Evolutionary conservation across 352 stramenopile species (phyloP), one percentile per base, ranked within the genome.

Genomic region (Phytophthora pluvialis): DNA sequence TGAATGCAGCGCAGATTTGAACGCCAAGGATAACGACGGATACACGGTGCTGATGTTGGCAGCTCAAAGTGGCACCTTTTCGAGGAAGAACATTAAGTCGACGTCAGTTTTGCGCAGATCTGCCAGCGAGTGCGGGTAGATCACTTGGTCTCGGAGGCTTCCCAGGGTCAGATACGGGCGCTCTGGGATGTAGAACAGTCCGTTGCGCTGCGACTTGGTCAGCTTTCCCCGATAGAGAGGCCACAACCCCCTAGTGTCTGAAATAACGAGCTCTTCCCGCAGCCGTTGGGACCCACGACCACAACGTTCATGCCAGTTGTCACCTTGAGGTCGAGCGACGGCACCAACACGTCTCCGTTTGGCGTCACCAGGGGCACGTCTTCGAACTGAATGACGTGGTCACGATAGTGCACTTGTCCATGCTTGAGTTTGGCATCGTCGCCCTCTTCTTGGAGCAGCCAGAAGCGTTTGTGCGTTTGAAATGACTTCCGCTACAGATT

Each of bases 131-230:
- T 95, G 83, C 18, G 90, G 90, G 67, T 97, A 97, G 36, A 97
- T 90, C 46, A 97, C 86, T 66, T 97, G 90, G 54, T 97, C 91
- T 11, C 90, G 81, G 43, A 97, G 83, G 15, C 77, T 89, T 10
- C 91, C 91, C 26, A 97, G 70, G 47, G 82, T 93, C 65, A 97
- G 60, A 65, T 97, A 97, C 32, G 91, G 90, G 8, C 88, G 84
- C 68, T 97, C 90, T 0, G 89, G 89, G 35, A 97, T 93, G 79
- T 97, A 97, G 71, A 97, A 97, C n/a, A 97, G 66, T 12, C 85
- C 81, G 52, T 89, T 92, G 51, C 81, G 83, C 44, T 81, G 72
- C 5, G 89, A 87, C 64, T 95, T 95, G 33, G 83, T 90, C 33
- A 97, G 58, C 49, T 66, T 80, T 33, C 86, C 86, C 10, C 83